Conservation (phyloP, 2,329 filamentous ascomycete species). For the Fusarium avenaceum region DNA sequence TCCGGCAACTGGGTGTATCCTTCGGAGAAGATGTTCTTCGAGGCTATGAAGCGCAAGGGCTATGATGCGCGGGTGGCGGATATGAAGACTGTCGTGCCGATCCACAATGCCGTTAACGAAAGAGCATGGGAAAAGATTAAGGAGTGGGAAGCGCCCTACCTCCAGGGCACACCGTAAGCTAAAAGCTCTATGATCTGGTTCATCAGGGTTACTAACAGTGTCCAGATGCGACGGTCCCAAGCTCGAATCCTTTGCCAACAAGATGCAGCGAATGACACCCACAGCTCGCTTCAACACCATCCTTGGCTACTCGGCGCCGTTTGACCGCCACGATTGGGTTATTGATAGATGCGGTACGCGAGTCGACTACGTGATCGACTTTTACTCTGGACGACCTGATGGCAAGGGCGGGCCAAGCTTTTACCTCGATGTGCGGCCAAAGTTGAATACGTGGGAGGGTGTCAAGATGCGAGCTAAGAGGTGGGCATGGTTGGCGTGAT, state of each 20-base stretch:
- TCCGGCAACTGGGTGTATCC: slow-evolving; percentile 98
- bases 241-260: slow-evolving; percentile 85
- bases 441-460: slow-evolving; percentile 76
- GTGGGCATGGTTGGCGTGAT: slow-evolving; percentile 63
- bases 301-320: slow-evolving; percentile 90
- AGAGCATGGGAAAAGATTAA: slow-evolving; percentile 93
- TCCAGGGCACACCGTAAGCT: slow-evolving; percentile 68
- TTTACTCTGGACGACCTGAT: slow-evolving; percentile 80
- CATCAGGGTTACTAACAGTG: slow-evolving; percentile 9
- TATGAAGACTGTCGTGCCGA: slow-evolving; percentile 93
- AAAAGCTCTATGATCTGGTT: rapidly evolving
- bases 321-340: slow-evolving; percentile 98
- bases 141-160: slow-evolving; percentile 83
- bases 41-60: slow-evolving; percentile 93
- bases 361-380: slow-evolving; percentile 97
- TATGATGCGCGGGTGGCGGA: slow-evolving; percentile 78
- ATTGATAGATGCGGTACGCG: slow-evolving; percentile 89
- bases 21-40: slow-evolving; percentile 97
- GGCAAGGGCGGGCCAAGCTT: slow-evolving; percentile 66
- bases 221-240: slow-evolving; percentile 77
- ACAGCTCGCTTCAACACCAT: slow-evolving; percentile 85
- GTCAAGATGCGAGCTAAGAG: slow-evolving; percentile 73
- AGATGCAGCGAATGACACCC: slow-evolving; percentile 78
- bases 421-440: slow-evolving; percentile 76
- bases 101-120: slow-evolving; percentile 99